Conservation (phyloP, 2,329 filamentous ascomycete species). For the Trichoderma asperellum region DNA sequence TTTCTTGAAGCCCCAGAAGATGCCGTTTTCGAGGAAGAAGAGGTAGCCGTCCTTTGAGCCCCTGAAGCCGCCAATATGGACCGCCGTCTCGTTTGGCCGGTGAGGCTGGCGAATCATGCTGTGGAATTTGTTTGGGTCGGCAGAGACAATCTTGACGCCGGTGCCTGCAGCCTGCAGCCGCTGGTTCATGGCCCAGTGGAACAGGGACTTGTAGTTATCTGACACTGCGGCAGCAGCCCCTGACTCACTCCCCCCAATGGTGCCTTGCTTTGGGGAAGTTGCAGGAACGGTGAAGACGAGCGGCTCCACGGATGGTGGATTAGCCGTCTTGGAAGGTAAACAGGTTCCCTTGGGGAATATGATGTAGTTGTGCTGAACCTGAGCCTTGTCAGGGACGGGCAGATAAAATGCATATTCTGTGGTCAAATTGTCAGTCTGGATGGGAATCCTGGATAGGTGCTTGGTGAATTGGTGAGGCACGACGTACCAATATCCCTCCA, state of each 20-base stretch:
- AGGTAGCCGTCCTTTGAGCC: slow-evolving; percentile 71
- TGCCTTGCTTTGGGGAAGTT: slow-evolving; percentile 63
- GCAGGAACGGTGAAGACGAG: slow-evolving; percentile 67
- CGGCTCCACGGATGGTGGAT: slow-evolving; percentile 54
- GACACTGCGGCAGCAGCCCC: slow-evolving; percentile 56
- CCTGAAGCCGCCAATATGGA: slow-evolving; percentile 68
- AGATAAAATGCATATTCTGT: slow-evolving; percentile 66
- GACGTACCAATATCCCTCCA: slow-evolving; percentile 65
- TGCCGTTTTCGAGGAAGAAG: slow-evolving; percentile 68
- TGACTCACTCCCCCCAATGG: slow-evolving; percentile 56
- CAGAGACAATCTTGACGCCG: slow-evolving; percentile 52
- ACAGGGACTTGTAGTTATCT: slow-evolving; percentile 61
- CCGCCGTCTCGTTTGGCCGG: slow-evolving; percentile 63
- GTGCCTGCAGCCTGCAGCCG: slow-evolving; percentile 56
- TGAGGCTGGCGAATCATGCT: slow-evolving; percentile 61
- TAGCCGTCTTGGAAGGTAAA: slow-evolving; percentile 53
- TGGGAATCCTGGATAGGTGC: too few species aligned
- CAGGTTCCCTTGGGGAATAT: slow-evolving; percentile 62
- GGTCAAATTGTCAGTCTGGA: slow-evolving; percentile 26
- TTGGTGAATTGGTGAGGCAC: background rate
- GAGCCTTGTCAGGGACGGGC: slow-evolving; percentile 67
- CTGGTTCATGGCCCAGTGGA: slow-evolving; percentile 63
- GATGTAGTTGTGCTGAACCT: slow-evolving; percentile 68
- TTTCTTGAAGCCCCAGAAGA: slow-evolving; percentile 73
- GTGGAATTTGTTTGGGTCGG: slow-evolving; percentile 61